These are phyloP conservation scores for Komagataella phaffii DNA, from an alignment of 805 yeast species.

Conservation along the genomic window DNA sequence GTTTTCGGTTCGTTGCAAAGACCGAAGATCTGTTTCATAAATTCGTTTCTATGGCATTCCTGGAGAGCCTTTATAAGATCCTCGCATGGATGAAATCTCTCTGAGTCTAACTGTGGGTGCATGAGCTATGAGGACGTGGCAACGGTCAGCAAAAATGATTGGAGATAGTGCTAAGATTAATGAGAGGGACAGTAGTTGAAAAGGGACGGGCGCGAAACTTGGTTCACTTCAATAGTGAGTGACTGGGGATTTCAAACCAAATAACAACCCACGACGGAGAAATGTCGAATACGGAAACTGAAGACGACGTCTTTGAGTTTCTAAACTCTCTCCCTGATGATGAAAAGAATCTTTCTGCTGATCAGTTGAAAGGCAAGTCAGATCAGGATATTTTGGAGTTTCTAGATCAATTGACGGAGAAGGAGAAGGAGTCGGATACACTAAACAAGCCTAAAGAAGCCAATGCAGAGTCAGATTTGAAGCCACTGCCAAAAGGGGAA, in stretches of 20 bases:
- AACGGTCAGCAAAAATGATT: neutral
- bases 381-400: conserved; percentile 43
- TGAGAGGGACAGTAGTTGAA: neutral
- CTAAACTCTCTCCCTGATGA: conserved; percentile 64
- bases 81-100: conserved; percentile 44
- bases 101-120: conserved; percentile 32
- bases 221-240: neutral
- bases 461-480: neutral
- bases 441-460: conserved; percentile 3
- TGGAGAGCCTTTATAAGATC: conserved; percentile 80
- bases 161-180: neutral
- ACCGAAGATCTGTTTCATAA: conserved; percentile 62
- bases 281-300: conserved; percentile 15
- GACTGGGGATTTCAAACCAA: too few relatives aligned
- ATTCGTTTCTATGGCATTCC: conserved; percentile 69
- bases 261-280: neutral
- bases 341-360: conserved; percentile 18
- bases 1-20: conserved; percentile 76
- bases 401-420: conserved; percentile 56
- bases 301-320: conserved; percentile 70
- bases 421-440: conserved; percentile 8
- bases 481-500: neutral
- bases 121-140: conserved; percentile 5
- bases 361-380: conserved; percentile 19
- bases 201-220: neutral